A percentile compares a stretch with the other conserved stretches of the same genome.
These are phyloP conservation scores for Populus hybrid DNA, from an alignment of 441 rosid species.

Conservation along the genomic window DNA sequence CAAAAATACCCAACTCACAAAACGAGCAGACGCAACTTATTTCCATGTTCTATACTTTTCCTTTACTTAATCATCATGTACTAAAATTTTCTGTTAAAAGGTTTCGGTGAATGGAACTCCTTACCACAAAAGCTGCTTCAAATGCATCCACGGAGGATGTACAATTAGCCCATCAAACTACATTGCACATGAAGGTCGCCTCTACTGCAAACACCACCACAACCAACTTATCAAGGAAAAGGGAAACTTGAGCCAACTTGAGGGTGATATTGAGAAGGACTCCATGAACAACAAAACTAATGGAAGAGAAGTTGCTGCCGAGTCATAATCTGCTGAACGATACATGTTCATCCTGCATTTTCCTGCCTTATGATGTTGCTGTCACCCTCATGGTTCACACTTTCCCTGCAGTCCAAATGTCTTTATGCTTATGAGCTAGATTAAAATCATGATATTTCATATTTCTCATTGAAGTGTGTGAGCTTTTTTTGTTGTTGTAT, in stretches of 20 bases:
- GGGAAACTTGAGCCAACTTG: conserved; percentile 95
- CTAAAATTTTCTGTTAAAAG: conserved; percentile 28
- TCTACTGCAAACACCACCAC: conserved; percentile 97
- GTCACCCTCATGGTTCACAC: conserved; percentile 11
- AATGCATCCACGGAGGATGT: conserved; percentile 96
- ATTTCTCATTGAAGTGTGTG: conserved; percentile 24
- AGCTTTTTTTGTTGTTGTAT: conserved; percentile 23
- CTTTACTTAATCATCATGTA: background rate
- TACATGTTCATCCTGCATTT: conserved; percentile 7
- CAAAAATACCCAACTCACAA: background rate
- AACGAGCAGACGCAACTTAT: background rate
- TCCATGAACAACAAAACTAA: conserved; percentile 13
- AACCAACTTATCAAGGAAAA: conserved; percentile 93
- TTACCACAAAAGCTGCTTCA: conserved; percentile 95
- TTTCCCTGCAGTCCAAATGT: conserved; percentile 25
- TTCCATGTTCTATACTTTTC: background rate
- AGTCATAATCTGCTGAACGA: conserved; percentile 22
- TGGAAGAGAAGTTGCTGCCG: conserved; percentile 33
- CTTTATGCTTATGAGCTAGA: conserved; percentile 16
- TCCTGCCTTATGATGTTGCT: conserved; percentile 6
- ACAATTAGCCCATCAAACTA: conserved; percentile 89
- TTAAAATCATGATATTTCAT: conserved; percentile 8
- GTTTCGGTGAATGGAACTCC: conserved; percentile 94
- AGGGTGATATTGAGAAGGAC: conserved; percentile 57
- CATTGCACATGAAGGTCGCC: conserved; percentile 88